Conservation (phyloP, 805 yeast genomes). For the Sugiyamaella marilandica region DNA sequence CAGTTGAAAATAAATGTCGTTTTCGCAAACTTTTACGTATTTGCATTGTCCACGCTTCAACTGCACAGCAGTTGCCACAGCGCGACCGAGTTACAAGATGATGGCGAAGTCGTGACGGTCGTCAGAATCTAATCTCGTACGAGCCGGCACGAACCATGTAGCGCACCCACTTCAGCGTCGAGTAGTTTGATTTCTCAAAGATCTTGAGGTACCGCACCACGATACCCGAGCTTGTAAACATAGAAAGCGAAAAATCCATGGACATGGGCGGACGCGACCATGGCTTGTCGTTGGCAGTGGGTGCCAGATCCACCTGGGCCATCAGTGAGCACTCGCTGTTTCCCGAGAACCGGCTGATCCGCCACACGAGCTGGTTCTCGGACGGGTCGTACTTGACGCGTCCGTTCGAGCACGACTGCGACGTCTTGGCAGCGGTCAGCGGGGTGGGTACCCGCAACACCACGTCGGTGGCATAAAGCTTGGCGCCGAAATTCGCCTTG, state of each 20-base stretch:
- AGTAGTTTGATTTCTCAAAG: slow-evolving; percentile 53
- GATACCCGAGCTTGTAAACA: slow-evolving; percentile 74
- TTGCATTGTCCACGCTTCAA: too few species aligned
- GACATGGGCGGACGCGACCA: slow-evolving; percentile 79
- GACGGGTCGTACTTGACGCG: slow-evolving; percentile 65
- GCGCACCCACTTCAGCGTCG: slow-evolving; percentile 82
- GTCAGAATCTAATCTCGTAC: slow-evolving; percentile 61
- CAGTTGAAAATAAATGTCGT: not conserved
- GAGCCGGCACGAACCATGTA: slow-evolving; percentile 72
- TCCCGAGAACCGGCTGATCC: slow-evolving; percentile 62
- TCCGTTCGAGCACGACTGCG: slow-evolving; percentile 49
- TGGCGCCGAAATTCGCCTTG: slow-evolving; percentile 51
- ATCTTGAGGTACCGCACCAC: slow-evolving; percentile 69
- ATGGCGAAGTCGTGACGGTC: too few species aligned
- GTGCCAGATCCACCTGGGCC: slow-evolving; percentile 45
- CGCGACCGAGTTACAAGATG: too few species aligned
- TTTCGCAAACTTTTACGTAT: too few species aligned
- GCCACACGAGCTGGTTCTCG: slow-evolving; percentile 65
- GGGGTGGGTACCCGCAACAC: slow-evolving; percentile 67
- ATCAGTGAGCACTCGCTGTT: slow-evolving; percentile 57
- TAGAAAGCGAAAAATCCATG: slow-evolving; percentile 60
- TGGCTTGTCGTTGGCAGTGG: slow-evolving; percentile 27
- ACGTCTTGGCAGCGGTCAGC: slow-evolving; percentile 46
- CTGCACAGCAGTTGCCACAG: too few species aligned
- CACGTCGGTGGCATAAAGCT: slow-evolving; percentile 60